Evolutionary conservation across 768 basidiomycete species (phyloP), one percentile per base, ranked within the genome.

Genomic region (Tubosaeta sp.): DNA sequence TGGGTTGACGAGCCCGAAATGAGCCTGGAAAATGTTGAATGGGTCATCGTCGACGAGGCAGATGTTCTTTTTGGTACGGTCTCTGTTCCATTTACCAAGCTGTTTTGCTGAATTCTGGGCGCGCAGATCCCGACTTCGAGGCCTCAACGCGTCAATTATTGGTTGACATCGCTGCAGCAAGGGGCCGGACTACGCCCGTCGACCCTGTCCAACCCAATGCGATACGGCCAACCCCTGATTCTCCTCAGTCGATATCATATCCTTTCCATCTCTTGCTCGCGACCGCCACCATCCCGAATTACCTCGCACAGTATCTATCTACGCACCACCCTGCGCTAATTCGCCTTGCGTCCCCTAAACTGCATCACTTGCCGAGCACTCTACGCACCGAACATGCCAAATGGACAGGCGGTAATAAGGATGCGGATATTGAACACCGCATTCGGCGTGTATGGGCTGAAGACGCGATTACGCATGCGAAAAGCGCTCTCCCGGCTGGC

Each of bases 41-140:
- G 91, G 91, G 85, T 95, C 6, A 75, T 94, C 3, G 73, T 95
- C 1, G 94, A 96, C 54, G 93, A 96, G 63, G 93, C 94, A 0
- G 94, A 95, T 63, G 82, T 96, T 44, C 72, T 94, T 12, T 86
- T 95, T 47, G 90, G 93, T 90, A 56, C 44, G 79, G 68, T 39
- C 9, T 3, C 29, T 29, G 11, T 21, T 18, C 19, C 6, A 32
- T 24, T 5, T 29, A 35, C 16, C 31, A 12, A 12, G 19, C 29
- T 32, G 10, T 44, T 24, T 10, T 32, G 10, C 34, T 48, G 32
- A 46, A 47, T 52, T 24, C 42, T 32, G 43, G 24, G 35, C 4
- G 14, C 25, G 6, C 57, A 94, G 92, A 93, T 61, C 76, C 83
- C 1, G 90, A 94, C 65, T 95, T 95, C 65, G 76, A 83, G 53